Base-by-base conservation (phyloP, 192 early-diverging fungal species). In the Coemansia aciculifera region DNA sequence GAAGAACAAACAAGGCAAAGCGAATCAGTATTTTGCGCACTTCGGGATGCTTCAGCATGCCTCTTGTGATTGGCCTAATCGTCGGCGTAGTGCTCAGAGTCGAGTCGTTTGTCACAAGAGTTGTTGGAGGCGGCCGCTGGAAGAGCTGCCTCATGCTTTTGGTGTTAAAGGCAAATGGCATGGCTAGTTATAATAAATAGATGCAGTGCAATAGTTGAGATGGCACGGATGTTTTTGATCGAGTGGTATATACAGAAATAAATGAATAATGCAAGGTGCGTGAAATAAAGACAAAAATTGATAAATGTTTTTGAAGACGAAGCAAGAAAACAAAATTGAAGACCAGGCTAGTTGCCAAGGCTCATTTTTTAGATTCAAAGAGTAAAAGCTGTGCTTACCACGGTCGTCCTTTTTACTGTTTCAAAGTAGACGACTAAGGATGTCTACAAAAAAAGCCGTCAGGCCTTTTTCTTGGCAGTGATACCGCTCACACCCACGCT, bases 331-430 rank as follows among this genome's bases (percentile, higher is more conserved):
- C 5, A 8, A 36, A 19, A 36, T 36, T 59, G 31, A 17, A 59
- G 29, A 36, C 32, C n/a, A 19, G 34, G n/a, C n/a, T n/a, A 15
- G 34, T 36, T 39, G 34, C 36, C 59, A 60, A 60, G 59, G n/a
- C 46, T 19, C 17, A 38, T 7, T 7, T 57, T 57, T n/a, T 34
- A 5, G n/a, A n/a, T 10, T n/a, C 59, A 60, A 39, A 36, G 19
- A 19, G 17, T 23, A 36, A 66, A 36, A 32, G 4, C 23, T 9
- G 15, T n/a, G 34, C 36, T 60, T 60, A 60, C 59, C 59, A 60
- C 59, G 59, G 34, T 38, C 59, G 59, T 60, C 17, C 21, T 66
- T 66, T 46, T 29, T 54, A 66, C 46, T 51, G 46, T 66, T 42
- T 43, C 23, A 27, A 66, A 36, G 46, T 37, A 56, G 11, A 17